Evolutionary conservation across 139 green algal genomes (phyloP), one percentile per base, ranked within the genome.

Genomic region (Chlorella sorokiniana): DNA sequence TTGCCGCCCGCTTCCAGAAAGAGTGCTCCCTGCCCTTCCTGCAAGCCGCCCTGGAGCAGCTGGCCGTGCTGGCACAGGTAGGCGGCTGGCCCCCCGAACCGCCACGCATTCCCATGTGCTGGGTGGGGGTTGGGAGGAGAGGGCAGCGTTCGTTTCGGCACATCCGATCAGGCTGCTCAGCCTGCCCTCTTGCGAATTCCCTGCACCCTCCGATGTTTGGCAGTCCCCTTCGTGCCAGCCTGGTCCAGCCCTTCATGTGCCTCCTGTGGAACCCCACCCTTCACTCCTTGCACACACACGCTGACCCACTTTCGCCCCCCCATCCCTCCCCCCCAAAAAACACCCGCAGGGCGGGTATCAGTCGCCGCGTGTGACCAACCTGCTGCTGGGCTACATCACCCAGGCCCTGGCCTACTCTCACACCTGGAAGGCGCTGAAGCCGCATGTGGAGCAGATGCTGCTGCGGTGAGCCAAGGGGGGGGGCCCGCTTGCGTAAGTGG

Each of bases 361-460:
- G 31, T 87, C 90, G 31, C 89, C 94, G 8, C 87, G 95, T 2
- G 88, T 94, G 16, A 83, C 89, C 61, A 98, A 98, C 83, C 83
- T 98, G n/a, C 69, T 89, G 40, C 84, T 98, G 79, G 88, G 95
- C 88, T 96, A 95, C 82, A 59, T 97, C 20, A 91, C 87, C 2
- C 64, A 79, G 72, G 72, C 78, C 11, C 54, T 83, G 69, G 72
- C 52, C 10, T 70, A 67, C 44, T 52, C 42, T 38, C 56, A 73
- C 23, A 89, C 83, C 18, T 98, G 95, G 90, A 93, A 94, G 89
- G 52, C 83, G 79, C 84, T 97, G 69, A 93, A 95, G 74, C 93
- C 93, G 31, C 91, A 96, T 79, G 75, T 96, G 42, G 80, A 92
- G 33, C 63, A 76, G 44, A 84, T 97, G 76, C 83, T 93, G 56